Conservation (phyloP, 352 stramenopile species). For the Elongisporangium senticosum region DNA sequence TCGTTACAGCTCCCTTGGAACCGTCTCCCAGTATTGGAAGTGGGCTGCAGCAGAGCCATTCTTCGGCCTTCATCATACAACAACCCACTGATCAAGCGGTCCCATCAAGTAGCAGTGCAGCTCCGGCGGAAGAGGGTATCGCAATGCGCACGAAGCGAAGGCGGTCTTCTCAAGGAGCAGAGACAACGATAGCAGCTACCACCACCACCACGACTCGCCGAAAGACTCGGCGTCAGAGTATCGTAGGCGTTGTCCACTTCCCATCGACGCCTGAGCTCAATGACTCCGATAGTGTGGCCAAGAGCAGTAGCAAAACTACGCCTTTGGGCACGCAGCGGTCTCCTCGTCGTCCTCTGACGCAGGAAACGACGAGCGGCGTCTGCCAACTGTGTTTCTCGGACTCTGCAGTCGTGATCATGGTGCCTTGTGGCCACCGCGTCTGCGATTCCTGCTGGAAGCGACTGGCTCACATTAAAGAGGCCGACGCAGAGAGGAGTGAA, state of each 20-base stretch:
- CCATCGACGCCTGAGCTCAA: neutral
- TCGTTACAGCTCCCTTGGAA: neutral
- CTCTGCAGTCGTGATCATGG: constrained; percentile 41
- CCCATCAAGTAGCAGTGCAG: neutral
- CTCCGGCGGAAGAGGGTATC: neutral
- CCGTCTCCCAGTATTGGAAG: neutral
- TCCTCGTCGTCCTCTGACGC: neutral
- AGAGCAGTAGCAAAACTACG: constrained; percentile 3
- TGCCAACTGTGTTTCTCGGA: constrained; percentile 48
- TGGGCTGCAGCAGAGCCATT: neutral
- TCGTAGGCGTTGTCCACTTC: constrained; percentile 19
- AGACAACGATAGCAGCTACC: neutral
- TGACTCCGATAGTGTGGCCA: constrained; percentile 1
- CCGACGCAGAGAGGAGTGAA: constrained; percentile 4
- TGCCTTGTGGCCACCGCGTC: constrained; percentile 44
- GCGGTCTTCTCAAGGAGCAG: neutral
- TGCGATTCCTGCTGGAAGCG: constrained; percentile 31
- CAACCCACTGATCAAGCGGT: neutral
- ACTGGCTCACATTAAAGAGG: constrained; percentile 7
- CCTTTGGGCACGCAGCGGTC: constrained; percentile 9
- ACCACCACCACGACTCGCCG: constrained; percentile 1
- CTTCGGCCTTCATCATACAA: no score
- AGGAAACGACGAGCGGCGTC: constrained; percentile 10
- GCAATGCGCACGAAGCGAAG: constrained; percentile 5
- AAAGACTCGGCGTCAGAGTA: constrained; percentile 37